Evolutionary conservation across 768 basidiomycete species (phyloP).

Genomic region (Suillus clintonianus): DNA sequence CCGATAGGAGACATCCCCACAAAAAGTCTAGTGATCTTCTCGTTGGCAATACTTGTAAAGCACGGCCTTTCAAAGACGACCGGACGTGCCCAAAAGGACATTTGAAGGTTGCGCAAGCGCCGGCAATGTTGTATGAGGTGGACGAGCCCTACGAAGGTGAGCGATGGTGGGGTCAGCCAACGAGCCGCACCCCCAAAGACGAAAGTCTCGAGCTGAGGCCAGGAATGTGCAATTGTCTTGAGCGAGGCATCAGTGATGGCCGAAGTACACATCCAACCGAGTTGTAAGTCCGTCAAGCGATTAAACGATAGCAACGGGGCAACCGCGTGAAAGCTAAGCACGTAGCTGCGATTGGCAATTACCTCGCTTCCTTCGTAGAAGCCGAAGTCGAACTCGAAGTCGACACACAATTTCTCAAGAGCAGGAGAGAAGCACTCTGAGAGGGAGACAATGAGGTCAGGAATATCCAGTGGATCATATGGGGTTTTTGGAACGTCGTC

Average conservation of each 20-base stretch:
- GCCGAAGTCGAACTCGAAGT: not conserved
- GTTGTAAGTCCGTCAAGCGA: not conserved
- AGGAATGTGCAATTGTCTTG: not conserved
- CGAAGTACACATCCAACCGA: not conserved
- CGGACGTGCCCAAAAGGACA: not conserved
- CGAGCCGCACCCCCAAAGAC: not conserved
- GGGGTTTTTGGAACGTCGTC: no score
- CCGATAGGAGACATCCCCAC: not conserved
- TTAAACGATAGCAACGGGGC: not conserved
- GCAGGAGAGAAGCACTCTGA: not conserved
- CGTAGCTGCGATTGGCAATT: not conserved
- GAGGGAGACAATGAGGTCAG: not conserved
- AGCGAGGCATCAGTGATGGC: not conserved
- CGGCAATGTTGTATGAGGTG: not conserved
- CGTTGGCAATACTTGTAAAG: not conserved
- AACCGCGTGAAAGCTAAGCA: not conserved
- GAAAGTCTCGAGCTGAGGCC: not conserved
- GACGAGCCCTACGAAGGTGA: not conserved
- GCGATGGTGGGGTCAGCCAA: not conserved
- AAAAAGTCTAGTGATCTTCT: not conserved
- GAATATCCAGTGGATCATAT: not conserved
- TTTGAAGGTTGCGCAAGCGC: not conserved
- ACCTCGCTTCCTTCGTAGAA: no score
- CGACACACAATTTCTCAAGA: not conserved
- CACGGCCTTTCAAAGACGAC: not conserved